Evolutionary conservation across 805 yeast genomes (phyloP).

Genomic region (Hanseniaspora lindneri): DNA sequence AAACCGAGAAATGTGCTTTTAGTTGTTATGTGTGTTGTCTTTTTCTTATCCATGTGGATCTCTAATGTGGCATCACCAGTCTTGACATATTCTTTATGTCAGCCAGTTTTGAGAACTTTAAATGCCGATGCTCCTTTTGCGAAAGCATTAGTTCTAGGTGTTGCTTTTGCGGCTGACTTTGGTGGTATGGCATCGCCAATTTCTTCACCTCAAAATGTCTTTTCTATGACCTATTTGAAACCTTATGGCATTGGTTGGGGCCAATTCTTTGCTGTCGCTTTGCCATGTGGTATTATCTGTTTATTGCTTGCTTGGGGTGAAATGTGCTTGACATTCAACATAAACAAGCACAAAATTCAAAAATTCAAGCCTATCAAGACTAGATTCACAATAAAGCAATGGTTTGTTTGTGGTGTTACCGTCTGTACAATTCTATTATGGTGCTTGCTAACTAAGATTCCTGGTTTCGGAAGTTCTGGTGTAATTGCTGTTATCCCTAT

Average conservation of each 20-base stretch:
- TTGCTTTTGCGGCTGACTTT: constrained; percentile 80
- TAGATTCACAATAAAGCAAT: constrained; percentile 56
- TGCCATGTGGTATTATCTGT: constrained; percentile 62
- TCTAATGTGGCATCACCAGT: constrained; percentile 96
- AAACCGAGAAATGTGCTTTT: constrained; percentile 66
- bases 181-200: constrained; percentile 97
- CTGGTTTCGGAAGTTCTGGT: constrained; percentile 83
- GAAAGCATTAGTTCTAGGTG: constrained; percentile 74
- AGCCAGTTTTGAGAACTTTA: constrained; percentile 69
- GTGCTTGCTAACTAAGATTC: constrained; percentile 74
- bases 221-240: constrained; percentile 71
- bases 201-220: constrained; percentile 89
- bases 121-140: constrained; percentile 70
- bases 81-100: constrained; percentile 72
- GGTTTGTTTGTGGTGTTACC: constrained; percentile 61
- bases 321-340: constrained; percentile 44
- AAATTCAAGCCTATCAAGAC: constrained; percentile 46
- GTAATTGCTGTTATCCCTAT: constrained; percentile 79
- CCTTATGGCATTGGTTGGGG: constrained; percentile 66
- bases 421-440: constrained; percentile 66
- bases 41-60: constrained; percentile 86
- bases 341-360: constrained; percentile 36
- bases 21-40: constrained; percentile 72
- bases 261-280: constrained; percentile 79
- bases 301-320: constrained; percentile 60